Conservation (phyloP, 345 rosid species). For the Turritis glabra region DNA sequence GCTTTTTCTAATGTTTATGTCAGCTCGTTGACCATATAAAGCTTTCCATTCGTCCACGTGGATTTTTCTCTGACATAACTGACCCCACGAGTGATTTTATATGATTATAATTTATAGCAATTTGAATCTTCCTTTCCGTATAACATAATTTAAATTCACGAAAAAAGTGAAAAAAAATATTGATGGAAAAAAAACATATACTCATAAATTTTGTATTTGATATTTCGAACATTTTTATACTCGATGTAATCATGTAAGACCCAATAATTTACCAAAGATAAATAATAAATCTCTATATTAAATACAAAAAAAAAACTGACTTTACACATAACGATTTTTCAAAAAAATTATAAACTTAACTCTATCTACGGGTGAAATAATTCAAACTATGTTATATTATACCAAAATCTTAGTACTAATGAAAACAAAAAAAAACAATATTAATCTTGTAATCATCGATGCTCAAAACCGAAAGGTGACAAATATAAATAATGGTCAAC, state of each 20-base stretch:
- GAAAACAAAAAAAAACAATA: background rate
- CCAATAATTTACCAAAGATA: too few relatives aligned
- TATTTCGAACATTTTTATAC: background rate
- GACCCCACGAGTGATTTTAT: conserved; percentile 41
- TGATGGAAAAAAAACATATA: background rate
- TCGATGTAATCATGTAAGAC: background rate
- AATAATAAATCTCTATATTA: background rate
- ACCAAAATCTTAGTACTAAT: background rate
- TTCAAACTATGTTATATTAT: background rate
- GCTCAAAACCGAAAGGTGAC: conserved; percentile 36
- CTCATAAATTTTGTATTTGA: background rate
- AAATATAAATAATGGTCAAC: conserved; percentile 38
- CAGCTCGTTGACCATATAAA: conserved; percentile 43
- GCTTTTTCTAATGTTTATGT: conserved; percentile 35
- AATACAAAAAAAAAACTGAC: background rate
- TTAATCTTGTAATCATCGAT: conserved; percentile 36
- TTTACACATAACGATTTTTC: background rate
- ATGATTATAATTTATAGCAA: conserved; percentile 32
- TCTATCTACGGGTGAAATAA: background rate
- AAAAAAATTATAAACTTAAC: too few relatives aligned
- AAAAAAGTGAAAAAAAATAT: background rate
- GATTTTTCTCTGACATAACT: conserved; percentile 24
- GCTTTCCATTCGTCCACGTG: conserved; percentile 40
- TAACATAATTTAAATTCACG: background rate
- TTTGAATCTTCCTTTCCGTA: conserved; percentile 23